Evolutionary conservation across 495 filamentous ascomycete species (phyloP).

Genomic region (Podospora fimiseda): DNA sequence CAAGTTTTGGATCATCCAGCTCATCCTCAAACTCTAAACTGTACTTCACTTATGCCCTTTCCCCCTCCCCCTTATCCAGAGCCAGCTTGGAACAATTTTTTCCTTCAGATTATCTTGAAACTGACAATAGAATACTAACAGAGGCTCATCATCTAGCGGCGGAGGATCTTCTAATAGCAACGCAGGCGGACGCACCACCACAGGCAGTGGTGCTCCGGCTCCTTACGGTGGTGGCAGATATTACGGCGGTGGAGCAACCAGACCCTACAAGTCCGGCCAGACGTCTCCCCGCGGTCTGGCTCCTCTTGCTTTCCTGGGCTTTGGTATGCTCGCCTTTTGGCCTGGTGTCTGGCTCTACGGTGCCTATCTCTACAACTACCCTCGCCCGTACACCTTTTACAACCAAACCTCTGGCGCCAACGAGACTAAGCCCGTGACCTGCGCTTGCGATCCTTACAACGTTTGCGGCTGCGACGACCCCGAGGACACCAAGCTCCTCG

Average conservation of each 20-base stretch:
- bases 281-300: slow-evolving; percentile 51
- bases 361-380: slow-evolving; percentile 65
- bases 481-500: slow-evolving; percentile 49
- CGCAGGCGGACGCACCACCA: slow-evolving; percentile 56
- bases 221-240: slow-evolving; percentile 60
- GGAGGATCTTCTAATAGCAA: slow-evolving; percentile 39
- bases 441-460: slow-evolving; percentile 62
- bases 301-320: slow-evolving; percentile 51
- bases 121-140: not conserved
- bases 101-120: not conserved
- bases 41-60: too few species aligned
- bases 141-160: not conserved
- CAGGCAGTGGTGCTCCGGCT: slow-evolving; percentile 57
- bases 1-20: not conserved
- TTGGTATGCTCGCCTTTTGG: slow-evolving; percentile 47
- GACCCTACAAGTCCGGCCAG: slow-evolving; percentile 61
- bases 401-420: slow-evolving; percentile 53
- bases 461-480: slow-evolving; percentile 84
- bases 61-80: too few species aligned
- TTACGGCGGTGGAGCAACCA: slow-evolving; percentile 70
- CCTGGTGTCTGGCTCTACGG: slow-evolving; percentile 55
- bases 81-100: too few species aligned
- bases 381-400: slow-evolving; percentile 54
- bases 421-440: slow-evolving; percentile 64
- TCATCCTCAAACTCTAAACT: too few species aligned